These are phyloP conservation scores for Naganishia antarctica DNA, from an alignment of 768 basidiomycete species.

Conservation along the genomic window DNA sequence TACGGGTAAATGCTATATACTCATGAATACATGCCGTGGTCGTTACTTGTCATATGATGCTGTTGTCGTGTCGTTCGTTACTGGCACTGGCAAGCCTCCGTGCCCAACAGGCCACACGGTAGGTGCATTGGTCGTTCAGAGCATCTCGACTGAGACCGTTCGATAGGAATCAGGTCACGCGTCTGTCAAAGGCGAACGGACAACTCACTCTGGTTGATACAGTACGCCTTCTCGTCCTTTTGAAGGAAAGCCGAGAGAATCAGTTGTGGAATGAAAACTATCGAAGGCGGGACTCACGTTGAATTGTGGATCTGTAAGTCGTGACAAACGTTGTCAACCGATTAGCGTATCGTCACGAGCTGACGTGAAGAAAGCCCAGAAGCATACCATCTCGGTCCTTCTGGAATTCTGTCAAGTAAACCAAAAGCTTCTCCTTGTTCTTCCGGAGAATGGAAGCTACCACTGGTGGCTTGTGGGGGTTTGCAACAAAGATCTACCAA, in stretches of 20 bases:
- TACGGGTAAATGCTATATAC: too few species aligned
- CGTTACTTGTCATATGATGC: too few species aligned
- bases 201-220: constrained; percentile 70
- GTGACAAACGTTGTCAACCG: background rate
- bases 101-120: too few species aligned
- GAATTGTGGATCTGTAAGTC: constrained; percentile 32
- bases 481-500: constrained; percentile 98
- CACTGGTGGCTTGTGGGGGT: constrained; percentile 96
- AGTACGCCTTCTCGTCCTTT: constrained; percentile 89
- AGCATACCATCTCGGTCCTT: constrained; percentile 91
- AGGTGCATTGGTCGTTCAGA: too few species aligned
- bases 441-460: constrained; percentile 83
- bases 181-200: too few species aligned
- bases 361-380: too few species aligned
- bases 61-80: too few species aligned
- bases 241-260: constrained; percentile 55
- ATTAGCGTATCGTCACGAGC: background rate
- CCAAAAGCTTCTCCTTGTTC: constrained; percentile 88
- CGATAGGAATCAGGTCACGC: too few species aligned
- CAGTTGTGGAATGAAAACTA: constrained; percentile 82
- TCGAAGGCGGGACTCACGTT: constrained; percentile 34
- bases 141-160: too few species aligned
- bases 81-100: too few species aligned
- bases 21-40: too few species aligned
- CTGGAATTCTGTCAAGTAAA: constrained; percentile 87